Base-by-base conservation (phyloP, 73 alveolate species). In the Urostyla sp. region DNA sequence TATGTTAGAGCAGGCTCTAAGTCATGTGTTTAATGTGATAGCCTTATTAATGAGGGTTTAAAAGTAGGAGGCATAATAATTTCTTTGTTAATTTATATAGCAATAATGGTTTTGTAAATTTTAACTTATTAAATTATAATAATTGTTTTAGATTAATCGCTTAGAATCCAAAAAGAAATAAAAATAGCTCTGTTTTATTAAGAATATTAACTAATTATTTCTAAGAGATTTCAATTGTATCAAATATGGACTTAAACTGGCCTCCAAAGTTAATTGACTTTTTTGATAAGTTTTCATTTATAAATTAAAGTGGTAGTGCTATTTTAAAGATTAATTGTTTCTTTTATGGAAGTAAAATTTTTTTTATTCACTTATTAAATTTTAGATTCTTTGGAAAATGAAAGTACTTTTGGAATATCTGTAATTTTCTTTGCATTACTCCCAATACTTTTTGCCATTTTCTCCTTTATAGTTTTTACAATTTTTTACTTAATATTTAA, bases 121-220 rank as follows among this genome's bases (percentile, higher is more conserved):
- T 11, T 4, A 4, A 55, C 30, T 55, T 5, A 16, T 26, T 26
- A 26, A 26, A 16, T 6, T 15, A 15, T 16, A 26, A 18, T 44
- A 23, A 3, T 20, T 55, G 5, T 55, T 55, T 55, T 55, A 55
- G 72, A 20, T 26, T 55, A 46, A 5, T 55, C 6, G 30, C 30
- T 11, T 26, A 24, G 46, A 55, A 55, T 55, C 72, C 72, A 18
- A 55, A 46, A 20, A 55, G 72, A 30, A 5, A 55, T 16, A 55
- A 55, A 24, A 46, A 55, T 11, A 43, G 30, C 30, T 55, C 72
- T 11, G 72, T 55, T 18, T 21, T 55, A 55, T 20, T 55, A 13
- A 55, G 72, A 55, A 55, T 55, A 6, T 24, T 55, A 46, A 55
- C 72, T 6, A 55, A 55, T 55, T 55, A 55, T 21, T 55, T 55